Percentiles rank a stretch among this genome's conserved stretches.
phyloP scores from a whole-genome alignment of 345 rosid genomes.

The Corchorus olitorius region DNA sequence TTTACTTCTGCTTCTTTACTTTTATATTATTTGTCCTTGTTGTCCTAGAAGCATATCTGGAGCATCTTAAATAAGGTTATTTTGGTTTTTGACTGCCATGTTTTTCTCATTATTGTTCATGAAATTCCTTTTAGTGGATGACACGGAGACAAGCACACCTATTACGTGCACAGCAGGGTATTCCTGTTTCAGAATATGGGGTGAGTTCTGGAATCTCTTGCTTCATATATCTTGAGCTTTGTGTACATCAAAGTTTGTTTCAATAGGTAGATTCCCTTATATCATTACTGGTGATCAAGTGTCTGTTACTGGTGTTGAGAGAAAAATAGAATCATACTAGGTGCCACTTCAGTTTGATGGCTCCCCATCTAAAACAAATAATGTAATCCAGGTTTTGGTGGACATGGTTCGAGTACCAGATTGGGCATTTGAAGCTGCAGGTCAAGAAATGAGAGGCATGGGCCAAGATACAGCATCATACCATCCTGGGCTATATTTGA shows the following conservation, averaged over 20 bases:
- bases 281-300: no score
- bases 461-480: constrained; percentile 88
- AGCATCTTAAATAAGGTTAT: background rate
- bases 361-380: background rate
- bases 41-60: background rate
- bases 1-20: constrained; percentile 1
- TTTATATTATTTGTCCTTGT: background rate
- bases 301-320: background rate
- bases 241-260: background rate
- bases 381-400: constrained; percentile 67
- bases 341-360: background rate
- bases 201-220: constrained; percentile 47
- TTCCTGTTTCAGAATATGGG: constrained; percentile 93
- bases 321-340: background rate
- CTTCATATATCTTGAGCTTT: constrained; percentile 11
- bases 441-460: constrained; percentile 98
- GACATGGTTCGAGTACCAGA: constrained; percentile 96
- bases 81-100: background rate
- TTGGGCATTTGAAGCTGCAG: constrained; percentile 99
- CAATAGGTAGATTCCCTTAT: background rate
- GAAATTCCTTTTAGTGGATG: constrained; percentile 63
- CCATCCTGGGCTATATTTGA: constrained; percentile 96
- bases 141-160: constrained; percentile 82
- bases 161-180: constrained; percentile 93
- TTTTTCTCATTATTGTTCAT: background rate